Evolutionary conservation across 1,284 basidiomycete species (phyloP).

Genomic region (Hortiboletus rubellus): DNA sequence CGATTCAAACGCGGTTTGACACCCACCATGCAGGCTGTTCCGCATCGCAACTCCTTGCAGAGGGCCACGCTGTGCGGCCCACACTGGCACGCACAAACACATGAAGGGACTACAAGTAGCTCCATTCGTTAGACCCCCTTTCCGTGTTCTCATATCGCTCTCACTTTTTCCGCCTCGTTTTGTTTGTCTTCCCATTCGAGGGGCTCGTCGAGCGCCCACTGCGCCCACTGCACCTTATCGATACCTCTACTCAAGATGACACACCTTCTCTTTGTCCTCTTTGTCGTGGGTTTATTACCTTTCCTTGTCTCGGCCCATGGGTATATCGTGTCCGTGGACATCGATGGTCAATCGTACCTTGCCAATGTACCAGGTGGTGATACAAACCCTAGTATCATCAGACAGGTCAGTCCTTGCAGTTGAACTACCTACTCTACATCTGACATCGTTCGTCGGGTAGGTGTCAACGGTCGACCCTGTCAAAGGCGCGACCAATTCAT

Average conservation of each 20-base stretch:
- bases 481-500: conserved; percentile 40
- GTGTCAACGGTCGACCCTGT: conserved; percentile 41
- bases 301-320: conserved; percentile 34
- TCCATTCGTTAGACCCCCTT: too few relatives aligned
- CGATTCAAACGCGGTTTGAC: too few relatives aligned
- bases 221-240: neutral
- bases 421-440: neutral
- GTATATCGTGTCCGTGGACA: conserved; percentile 30
- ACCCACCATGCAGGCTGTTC: too few relatives aligned
- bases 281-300: conserved; percentile 18
- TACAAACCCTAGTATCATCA: conserved; percentile 34
- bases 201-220: conserved; percentile 23
- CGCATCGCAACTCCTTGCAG: too few relatives aligned
- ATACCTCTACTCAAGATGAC: conserved; percentile 14
- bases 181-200: conserved; percentile 12
- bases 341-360: conserved; percentile 36
- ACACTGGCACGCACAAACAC: too few relatives aligned
- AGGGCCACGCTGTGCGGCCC: too few relatives aligned
- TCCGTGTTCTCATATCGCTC: neutral
- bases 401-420: conserved; percentile 25
- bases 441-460: conserved; percentile 10
- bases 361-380: conserved; percentile 33
- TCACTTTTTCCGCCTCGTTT: neutral
- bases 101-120: too few relatives aligned
- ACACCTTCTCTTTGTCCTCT: conserved; percentile 12